A percentile compares a stretch with the other conserved stretches of the same genome.
Conservation (phyloP, 179 eudicot genomes). For the Monotropa hypopitys region DNA sequence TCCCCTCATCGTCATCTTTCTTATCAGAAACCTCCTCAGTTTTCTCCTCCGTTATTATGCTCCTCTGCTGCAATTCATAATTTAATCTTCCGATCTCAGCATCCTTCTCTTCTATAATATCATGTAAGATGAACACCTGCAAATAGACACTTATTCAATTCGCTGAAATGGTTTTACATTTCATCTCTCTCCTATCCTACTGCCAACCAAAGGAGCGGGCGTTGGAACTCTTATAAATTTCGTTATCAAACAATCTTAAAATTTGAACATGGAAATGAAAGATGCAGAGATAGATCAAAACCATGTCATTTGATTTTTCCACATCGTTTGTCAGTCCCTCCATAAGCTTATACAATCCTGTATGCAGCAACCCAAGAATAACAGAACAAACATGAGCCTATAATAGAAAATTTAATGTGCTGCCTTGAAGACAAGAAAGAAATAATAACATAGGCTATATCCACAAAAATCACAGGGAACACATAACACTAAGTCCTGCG, state of each 20-base stretch:
- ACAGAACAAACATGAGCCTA: background rate
- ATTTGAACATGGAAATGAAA: background rate
- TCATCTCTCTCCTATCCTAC: background rate
- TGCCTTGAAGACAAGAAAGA: background rate
- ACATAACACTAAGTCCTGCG: background rate
- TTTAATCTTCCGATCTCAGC: conserved; percentile 58
- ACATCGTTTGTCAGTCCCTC: conserved; percentile 64
- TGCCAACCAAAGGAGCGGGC: conserved; percentile 1
- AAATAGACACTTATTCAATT: conserved; percentile 4
- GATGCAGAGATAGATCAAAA: conserved; percentile 16
- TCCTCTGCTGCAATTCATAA: conserved; percentile 34
- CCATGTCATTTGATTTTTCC: conserved; percentile 90
- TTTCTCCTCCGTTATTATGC: conserved; percentile 16
- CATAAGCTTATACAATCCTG: conserved; percentile 74
- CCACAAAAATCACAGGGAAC: background rate
- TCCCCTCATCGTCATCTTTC: conserved; percentile 25
- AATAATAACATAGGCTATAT: background rate
- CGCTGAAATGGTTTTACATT: background rate
- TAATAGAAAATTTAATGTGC: background rate
- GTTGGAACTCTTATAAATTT: background rate
- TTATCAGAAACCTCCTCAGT: conserved; percentile 21
- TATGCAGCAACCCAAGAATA: conserved; percentile 6
- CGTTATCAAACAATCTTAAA: background rate
- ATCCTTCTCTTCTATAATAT: conserved; percentile 60
- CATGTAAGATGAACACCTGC: conserved; percentile 73